Evolutionary conservation across 164 flowering plant genomes (phyloP), one percentile per base, ranked within the genome.

Genomic region (grape (Vitis vinifera)): DNA sequence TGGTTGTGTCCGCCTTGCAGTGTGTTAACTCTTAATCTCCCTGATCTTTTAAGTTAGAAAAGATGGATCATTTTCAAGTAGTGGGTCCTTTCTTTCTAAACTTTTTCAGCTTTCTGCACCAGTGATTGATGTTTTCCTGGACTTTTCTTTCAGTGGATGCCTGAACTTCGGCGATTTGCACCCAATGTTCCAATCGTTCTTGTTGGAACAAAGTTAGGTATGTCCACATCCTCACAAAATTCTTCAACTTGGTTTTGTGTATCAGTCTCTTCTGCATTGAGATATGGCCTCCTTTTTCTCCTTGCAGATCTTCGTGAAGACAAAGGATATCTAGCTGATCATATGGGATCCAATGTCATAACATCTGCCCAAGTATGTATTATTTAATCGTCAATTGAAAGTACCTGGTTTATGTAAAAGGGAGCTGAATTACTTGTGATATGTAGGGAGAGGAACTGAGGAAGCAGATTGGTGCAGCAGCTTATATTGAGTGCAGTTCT

Each of bases 381-480:
- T 62, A 37, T 37, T 37, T 37, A 37, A 37, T 37, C 44, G 8
- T 37, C 7, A 0, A 0, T 37, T 7, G 0, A 37, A 37, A 37
- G 4, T 3, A 37, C 7, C 44, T 3, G 44, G 23, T 9, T 66
- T 7, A 9, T 51, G 56, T 1, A 31, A 48, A 10, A 50, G 19
- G 53, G 17, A 23, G 57, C 66, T 63, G 55, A 76, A 17, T 30
- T 23, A 57, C 13, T 49, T 55, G n/a, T 68, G 15, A 58, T 64
- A 27, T 70, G 19, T 64, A 93, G 98, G 98, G 98, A 51, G 98
- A 93, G 79, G 98, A 94, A 79, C 82, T 96, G 64, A 85, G 99
- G 87, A 96, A 92, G 74, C 97, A 88, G 75, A 91, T 96, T 72
- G 99, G 99, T 64, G 99, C 98, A 59, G 97, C 98, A 37, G 97